Conservation (phyloP, 2,329 filamentous ascomycete genomes). For the Mycosphaerelloides madeirae region DNA sequence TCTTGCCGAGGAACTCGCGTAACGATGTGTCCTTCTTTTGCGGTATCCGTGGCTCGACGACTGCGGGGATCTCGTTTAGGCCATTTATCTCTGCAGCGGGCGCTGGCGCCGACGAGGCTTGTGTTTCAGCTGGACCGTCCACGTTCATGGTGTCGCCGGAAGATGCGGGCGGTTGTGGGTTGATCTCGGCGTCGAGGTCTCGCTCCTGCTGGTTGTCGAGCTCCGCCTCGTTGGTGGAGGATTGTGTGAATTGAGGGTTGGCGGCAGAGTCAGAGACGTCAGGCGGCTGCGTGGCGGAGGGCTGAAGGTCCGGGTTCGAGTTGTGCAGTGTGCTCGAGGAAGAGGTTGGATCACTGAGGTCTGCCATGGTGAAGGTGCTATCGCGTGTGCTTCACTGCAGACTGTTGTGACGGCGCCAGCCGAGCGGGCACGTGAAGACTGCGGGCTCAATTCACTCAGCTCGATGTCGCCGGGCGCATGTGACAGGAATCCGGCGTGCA, state of each 20-base stretch:
- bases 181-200: slow-evolving; percentile 40
- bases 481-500: not conserved
- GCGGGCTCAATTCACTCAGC: slow-evolving; percentile 9
- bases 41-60: slow-evolving; percentile 54
- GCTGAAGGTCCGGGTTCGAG: slow-evolving; percentile 1
- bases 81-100: slow-evolving; percentile 76
- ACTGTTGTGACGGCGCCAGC: not conserved
- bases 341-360: slow-evolving; percentile 12
- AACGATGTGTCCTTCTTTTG: slow-evolving; percentile 88
- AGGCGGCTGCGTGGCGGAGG: slow-evolving; percentile 1
- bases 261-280: slow-evolving; percentile 7
- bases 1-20: slow-evolving; percentile 88
- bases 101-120: slow-evolving; percentile 43
- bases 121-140: slow-evolving; percentile 44
- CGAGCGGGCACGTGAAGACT: slow-evolving; percentile 9
- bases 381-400: slow-evolving; percentile 7
- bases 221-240: slow-evolving; percentile 17
- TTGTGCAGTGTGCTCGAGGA: slow-evolving; percentile 8
- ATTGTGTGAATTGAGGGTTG: slow-evolving; percentile 9
- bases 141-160: slow-evolving; percentile 27
- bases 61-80: slow-evolving; percentile 44
- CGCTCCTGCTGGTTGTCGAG: slow-evolving; percentile 33
- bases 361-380: slow-evolving; percentile 15
- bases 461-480: slow-evolving; percentile 10
- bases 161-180: slow-evolving; percentile 6